phyloP scores from a whole-genome alignment of 352 stramenopile genomes.

The Pythium insidiosum region DNA sequence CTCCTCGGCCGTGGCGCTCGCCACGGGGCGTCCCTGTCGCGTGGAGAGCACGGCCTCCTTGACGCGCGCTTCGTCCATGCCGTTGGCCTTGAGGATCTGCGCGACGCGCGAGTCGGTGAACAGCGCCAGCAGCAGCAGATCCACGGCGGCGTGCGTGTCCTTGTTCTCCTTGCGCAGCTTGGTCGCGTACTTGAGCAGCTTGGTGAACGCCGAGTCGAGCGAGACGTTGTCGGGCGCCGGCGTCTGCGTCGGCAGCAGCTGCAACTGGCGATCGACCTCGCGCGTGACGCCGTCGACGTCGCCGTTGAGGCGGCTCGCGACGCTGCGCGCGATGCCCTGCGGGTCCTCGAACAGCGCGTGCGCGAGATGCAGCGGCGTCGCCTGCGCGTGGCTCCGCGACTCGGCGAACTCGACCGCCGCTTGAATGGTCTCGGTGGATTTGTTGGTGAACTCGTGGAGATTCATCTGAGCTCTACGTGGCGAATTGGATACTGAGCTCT shows the following conservation, averaged over 20 bases:
- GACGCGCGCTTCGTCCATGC: conserved; percentile 54
- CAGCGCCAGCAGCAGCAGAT: conserved; percentile 70
- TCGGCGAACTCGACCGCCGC: conserved; percentile 42
- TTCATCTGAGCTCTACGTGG: conserved; percentile 41
- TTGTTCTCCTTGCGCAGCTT: conserved; percentile 78
- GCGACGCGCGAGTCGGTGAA: conserved; percentile 51
- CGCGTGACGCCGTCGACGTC: conserved; percentile 38
- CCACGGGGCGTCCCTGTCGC: conserved; percentile 58
- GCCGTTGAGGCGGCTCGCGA: conserved; percentile 43
- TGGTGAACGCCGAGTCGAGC: conserved; percentile 55
- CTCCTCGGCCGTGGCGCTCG: conserved; percentile 78
- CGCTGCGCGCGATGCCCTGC: conserved; percentile 38
- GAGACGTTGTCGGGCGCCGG: conserved; percentile 56
- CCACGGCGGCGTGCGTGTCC: conserved; percentile 68
- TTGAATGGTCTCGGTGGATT: conserved; percentile 57
- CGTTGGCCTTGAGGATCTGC: conserved; percentile 52
- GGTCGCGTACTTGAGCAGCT: conserved; percentile 75
- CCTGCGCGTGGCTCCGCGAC: conserved; percentile 59
- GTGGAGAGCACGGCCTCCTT: conserved; percentile 56
- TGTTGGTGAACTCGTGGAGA: conserved; percentile 71
- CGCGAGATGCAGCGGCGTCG: conserved; percentile 68
- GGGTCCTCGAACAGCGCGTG: conserved; percentile 60
- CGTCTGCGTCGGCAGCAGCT: conserved; percentile 63
- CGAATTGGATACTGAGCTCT: too few relatives aligned
- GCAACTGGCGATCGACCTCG: conserved; percentile 40